Percentiles rank a stretch among this genome's conserved stretches.
phyloP scores from a whole-genome alignment of 2,329 filamentous ascomycete genomes.

The Paraphaeosphaeria minitans region DNA sequence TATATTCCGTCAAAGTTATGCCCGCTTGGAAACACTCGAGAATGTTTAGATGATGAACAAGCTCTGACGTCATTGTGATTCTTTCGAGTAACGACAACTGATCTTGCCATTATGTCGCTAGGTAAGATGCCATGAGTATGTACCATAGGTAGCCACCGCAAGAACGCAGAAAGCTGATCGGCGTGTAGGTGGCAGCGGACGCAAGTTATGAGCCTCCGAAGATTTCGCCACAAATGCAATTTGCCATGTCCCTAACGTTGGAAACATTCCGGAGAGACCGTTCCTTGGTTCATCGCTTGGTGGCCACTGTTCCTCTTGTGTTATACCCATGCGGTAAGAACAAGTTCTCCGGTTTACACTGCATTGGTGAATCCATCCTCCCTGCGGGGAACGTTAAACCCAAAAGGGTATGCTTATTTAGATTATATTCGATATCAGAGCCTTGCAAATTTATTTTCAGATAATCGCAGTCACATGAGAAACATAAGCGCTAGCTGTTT shows the following conservation, averaged over 20 bases:
- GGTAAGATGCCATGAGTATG: background rate
- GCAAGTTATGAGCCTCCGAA: background rate
- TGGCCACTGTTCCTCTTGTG: background rate
- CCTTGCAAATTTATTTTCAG: background rate
- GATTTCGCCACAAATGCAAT: background rate
- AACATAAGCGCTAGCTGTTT: background rate
- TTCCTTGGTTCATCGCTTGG: background rate
- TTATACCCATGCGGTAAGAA: background rate
- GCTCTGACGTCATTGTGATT: slow-evolving; percentile 17
- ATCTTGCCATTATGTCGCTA: background rate
- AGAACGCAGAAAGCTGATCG: background rate
- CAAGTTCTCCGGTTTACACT: background rate
- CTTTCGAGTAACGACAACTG: background rate
- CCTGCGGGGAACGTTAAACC: background rate
- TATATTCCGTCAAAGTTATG: background rate
- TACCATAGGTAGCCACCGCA: background rate
- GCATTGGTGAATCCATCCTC: background rate
- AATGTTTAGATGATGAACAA: slow-evolving; percentile 5
- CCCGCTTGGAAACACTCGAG: background rate
- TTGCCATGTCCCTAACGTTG: background rate
- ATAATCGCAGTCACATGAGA: background rate
- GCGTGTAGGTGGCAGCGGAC: background rate
- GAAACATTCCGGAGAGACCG: background rate
- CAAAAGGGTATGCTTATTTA: background rate
- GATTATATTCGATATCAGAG: background rate